These are phyloP conservation scores for Chalciporus pseudorubinellus DNA, from an alignment of 768 basidiomycete genomes.

Conservation along the genomic window DNA sequence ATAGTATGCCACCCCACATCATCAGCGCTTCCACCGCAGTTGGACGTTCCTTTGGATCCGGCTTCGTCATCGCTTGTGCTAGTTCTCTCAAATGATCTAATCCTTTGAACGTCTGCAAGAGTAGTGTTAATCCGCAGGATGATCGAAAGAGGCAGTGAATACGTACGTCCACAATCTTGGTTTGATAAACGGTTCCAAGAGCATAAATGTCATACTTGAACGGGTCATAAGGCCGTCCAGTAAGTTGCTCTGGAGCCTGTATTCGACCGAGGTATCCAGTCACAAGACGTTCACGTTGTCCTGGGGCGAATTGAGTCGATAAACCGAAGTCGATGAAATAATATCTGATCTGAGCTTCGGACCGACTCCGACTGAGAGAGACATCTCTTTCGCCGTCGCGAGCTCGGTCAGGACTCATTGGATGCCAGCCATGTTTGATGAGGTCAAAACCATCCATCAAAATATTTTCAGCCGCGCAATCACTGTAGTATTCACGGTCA, in stretches of 20 bases:
- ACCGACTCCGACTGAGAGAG: slow-evolving; percentile 23
- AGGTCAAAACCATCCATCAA: slow-evolving; percentile 24
- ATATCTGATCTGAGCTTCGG: slow-evolving; percentile 23
- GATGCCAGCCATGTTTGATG: slow-evolving; percentile 25
- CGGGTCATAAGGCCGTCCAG: slow-evolving; percentile 21
- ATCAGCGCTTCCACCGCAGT: too few species aligned
- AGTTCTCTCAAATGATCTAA: too few species aligned
- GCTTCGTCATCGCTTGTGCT: too few species aligned
- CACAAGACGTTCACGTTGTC: neutral
- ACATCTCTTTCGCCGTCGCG: slow-evolving; percentile 14
- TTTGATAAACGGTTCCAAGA: slow-evolving; percentile 19
- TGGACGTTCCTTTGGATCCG: too few species aligned
- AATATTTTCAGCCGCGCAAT: slow-evolving; percentile 28
- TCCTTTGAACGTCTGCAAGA: too few species aligned
- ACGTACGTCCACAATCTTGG: slow-evolving; percentile 8
- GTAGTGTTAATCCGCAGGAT: too few species aligned
- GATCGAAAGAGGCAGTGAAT: too few species aligned
- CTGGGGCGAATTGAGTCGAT: slow-evolving; percentile 26
- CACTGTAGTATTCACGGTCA: slow-evolving; percentile 11
- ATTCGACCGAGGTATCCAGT: slow-evolving; percentile 7
- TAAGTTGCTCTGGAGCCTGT: slow-evolving; percentile 20
- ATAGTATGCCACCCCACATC: too few species aligned
- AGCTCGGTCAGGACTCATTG: slow-evolving; percentile 1
- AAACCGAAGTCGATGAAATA: slow-evolving; percentile 35
- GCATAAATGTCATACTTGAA: slow-evolving; percentile 27